Evolutionary conservation across 371 early-diverging fungal species (phyloP).

Genomic region (Mortierella sp.): DNA sequence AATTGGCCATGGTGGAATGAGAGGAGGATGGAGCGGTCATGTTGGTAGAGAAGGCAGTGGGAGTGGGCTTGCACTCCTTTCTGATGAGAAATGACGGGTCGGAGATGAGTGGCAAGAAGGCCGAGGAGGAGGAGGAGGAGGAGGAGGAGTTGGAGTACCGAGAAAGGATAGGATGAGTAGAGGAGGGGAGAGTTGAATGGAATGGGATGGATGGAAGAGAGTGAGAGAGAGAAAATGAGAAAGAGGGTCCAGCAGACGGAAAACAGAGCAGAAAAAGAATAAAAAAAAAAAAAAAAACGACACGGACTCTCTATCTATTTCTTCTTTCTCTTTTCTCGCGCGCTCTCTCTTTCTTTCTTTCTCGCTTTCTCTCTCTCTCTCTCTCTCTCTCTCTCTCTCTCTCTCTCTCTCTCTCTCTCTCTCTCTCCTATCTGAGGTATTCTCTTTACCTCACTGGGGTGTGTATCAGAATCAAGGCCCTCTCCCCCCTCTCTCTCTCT

Average conservation of each 20-base stretch:
- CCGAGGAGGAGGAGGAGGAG: neutral
- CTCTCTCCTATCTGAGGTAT: neutral
- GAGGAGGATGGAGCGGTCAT: slow-evolving; percentile 28
- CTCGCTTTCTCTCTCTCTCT: no score
- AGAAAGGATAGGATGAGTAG: neutral
- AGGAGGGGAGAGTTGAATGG: neutral
- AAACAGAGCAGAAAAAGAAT: neutral
- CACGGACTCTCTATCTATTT: neutral
- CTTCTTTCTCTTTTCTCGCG: neutral
- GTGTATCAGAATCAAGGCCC: no score
- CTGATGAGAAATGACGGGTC: neutral
- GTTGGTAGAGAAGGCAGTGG: neutral
- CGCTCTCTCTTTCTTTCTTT: neutral
- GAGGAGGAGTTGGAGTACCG: neutral
- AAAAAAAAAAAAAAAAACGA: neutral
- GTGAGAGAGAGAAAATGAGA: neutral
- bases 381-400: neutral
- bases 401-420: neutral
- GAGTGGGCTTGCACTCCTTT: slow-evolving; percentile 27
- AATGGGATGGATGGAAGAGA: neutral
- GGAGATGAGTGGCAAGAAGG: neutral
- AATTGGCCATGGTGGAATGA: slow-evolving; percentile 66
- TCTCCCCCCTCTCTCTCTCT: no score
- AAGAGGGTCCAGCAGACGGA: neutral
- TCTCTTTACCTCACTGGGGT: no score